Evolutionary conservation across 2,329 filamentous ascomycete genomes (phyloP).

Genomic region (Mycosphaerelloides madeirae): DNA sequence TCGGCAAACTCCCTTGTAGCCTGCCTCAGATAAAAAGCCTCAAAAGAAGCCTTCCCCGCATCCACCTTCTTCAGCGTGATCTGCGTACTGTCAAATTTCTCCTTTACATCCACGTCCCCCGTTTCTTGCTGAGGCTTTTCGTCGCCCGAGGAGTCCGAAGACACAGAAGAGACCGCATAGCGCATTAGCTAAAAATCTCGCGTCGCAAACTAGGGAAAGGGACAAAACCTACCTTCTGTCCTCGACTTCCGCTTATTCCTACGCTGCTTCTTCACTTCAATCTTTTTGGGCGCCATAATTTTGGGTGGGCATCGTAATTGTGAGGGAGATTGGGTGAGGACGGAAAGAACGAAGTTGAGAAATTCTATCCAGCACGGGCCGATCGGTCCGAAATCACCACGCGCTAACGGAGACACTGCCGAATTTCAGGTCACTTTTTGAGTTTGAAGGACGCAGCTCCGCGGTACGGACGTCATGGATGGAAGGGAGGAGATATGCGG

Average conservation of each 20-base stretch:
- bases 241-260: conserved; percentile 24
- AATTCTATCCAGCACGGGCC: too few relatives aligned
- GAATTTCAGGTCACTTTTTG: not conserved
- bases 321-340: not conserved
- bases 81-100: conserved; percentile 5
- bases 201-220: not conserved
- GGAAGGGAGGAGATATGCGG: not conserved
- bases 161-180: conserved; percentile 1
- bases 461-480: not conserved
- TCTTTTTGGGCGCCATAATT: conserved; percentile 18
- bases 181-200: not conserved
- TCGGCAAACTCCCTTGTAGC: conserved; percentile 67
- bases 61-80: too few relatives aligned
- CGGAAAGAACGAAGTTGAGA: not conserved
- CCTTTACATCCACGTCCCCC: too few relatives aligned
- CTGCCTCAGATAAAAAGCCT: conserved; percentile 64
- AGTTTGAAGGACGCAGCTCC: not conserved
- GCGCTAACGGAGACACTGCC: not conserved
- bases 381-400: too few relatives aligned
- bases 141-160: conserved; percentile 9
- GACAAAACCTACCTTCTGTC: conserved; percentile 24
- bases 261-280: conserved; percentile 22
- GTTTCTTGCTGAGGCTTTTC: not conserved
- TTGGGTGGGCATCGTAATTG: not conserved
- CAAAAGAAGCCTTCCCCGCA: conserved; percentile 52